A percentile compares a stretch with the other conserved stretches of the same genome.
Evolutionary conservation across 257 asterid species (phyloP).

Genomic region (Solanum bukasovii): DNA sequence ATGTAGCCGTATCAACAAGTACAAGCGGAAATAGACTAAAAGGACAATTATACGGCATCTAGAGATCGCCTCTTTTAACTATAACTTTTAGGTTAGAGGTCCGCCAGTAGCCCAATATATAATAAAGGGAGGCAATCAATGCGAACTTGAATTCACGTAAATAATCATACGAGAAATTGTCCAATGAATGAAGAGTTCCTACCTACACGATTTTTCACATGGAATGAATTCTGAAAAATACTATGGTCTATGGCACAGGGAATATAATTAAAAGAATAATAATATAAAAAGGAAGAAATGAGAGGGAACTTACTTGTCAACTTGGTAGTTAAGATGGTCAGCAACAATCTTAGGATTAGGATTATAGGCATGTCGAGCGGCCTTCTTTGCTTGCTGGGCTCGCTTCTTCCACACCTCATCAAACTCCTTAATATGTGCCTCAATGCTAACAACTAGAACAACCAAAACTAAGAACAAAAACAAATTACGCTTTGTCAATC

Average conservation of each 20-base stretch:
- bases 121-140: background rate
- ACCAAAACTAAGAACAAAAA: constrained; percentile 5
- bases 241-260: background rate
- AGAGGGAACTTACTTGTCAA: constrained; percentile 23
- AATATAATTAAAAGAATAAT: no score
- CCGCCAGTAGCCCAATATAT: background rate
- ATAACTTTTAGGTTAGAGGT: background rate
- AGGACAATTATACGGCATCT: background rate
- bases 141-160: background rate
- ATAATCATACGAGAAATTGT: background rate
- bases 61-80: background rate
- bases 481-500: constrained; percentile 8
- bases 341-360: constrained; percentile 24
- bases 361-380: constrained; percentile 31
- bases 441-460: constrained; percentile 1
- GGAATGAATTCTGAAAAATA: background rate
- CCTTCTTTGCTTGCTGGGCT: constrained; percentile 20
- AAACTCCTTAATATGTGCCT: background rate
- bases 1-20: background rate
- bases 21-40: background rate
- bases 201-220: background rate
- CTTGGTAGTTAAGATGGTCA: constrained; percentile 20
- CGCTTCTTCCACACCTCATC: constrained; percentile 32
- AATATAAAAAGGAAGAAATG: background rate
- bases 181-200: background rate